Evolutionary conservation across 768 basidiomycete species (phyloP).

Genomic region (Rhodotorula kratochvilovae): DNA sequence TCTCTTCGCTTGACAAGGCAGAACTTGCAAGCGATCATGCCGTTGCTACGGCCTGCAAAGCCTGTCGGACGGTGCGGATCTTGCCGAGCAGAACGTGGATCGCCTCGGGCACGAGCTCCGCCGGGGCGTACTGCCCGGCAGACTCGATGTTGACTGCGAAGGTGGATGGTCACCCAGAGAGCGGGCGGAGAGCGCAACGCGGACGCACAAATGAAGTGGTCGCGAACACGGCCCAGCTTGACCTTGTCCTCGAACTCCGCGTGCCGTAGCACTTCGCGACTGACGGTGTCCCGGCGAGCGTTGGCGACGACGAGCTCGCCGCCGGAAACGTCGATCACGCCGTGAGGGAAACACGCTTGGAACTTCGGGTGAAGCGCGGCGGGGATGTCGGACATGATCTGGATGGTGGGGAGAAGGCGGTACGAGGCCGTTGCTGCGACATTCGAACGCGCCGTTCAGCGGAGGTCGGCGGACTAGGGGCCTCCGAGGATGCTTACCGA

Average conservation of each 20-base stretch:
- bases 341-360: constrained; percentile 74
- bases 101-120: constrained; percentile 74
- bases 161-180: background rate
- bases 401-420: constrained; percentile 79
- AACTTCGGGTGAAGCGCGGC: constrained; percentile 74
- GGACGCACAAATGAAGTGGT: constrained; percentile 84
- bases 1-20: background rate
- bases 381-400: constrained; percentile 68
- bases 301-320: constrained; percentile 54
- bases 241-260: constrained; percentile 82
- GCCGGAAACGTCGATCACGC: constrained; percentile 50
- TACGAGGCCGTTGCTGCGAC: constrained; percentile 85
- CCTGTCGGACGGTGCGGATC: constrained; percentile 47
- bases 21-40: too few relatives aligned
- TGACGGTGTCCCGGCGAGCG: constrained; percentile 76
- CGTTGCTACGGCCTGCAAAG: background rate
- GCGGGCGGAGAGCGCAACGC: background rate
- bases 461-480: too few relatives aligned
- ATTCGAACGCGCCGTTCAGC: background rate
- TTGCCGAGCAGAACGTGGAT: constrained; percentile 78
- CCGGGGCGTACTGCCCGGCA: constrained; percentile 78
- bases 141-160: constrained; percentile 80
- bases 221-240: constrained; percentile 74
- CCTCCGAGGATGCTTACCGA: constrained; percentile 58
- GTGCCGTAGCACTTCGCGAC: constrained; percentile 84